Base-by-base conservation (phyloP, 208 protist genomes). In the Lotmaria passim region DNA sequence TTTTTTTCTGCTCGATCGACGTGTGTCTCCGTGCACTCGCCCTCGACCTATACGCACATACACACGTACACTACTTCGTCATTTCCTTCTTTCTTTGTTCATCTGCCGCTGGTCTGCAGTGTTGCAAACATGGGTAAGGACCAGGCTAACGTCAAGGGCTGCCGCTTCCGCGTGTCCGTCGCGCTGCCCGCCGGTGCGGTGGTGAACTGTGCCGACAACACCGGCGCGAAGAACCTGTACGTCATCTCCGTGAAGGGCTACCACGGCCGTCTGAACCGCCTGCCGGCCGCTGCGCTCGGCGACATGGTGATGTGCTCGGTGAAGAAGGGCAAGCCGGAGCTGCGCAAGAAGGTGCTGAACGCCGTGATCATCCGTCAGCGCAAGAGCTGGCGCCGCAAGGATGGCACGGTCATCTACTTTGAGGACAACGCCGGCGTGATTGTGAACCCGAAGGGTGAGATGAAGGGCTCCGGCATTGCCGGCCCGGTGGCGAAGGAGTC, bases 391-490 rank as follows among this genome's bases (percentile, higher is more conserved):
- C 95, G 98, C 82, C 82, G 99, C 70, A 98, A 98, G 86, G 98
- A 99, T 76, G 97, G 95, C 72, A 99, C 91, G 46, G 98, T 98
- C 79, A 92, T 99, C 74, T 99, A 99, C 89, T 99, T 99, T 64
- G 98, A 99, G 90, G 99, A 99, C 87, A 99, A 99, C 83, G 99
- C 99, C 50, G 99, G 98, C 78, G 99, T 99, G 39, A 99, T 99
- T 72, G 98, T 99, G 50, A 99, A 99, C 93, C 95, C 95, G 62
- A 99, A 99, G 93, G 99, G 99, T 80, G 99, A 99, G 84, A 99
- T 99, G 93, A 99, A 99, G 96, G 98, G 99, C 63, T 99, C 98
- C 36, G 98, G 97, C 71, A 99, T 99, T 85, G 98, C 97, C 55
- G 99, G 99, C 30, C 99, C 99, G 67, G 98, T 99, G 51, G 98